These are phyloP conservation scores for Fusarium sp. DNA, from an alignment of 2,329 filamentous ascomycete genomes.

Conservation along the genomic window DNA sequence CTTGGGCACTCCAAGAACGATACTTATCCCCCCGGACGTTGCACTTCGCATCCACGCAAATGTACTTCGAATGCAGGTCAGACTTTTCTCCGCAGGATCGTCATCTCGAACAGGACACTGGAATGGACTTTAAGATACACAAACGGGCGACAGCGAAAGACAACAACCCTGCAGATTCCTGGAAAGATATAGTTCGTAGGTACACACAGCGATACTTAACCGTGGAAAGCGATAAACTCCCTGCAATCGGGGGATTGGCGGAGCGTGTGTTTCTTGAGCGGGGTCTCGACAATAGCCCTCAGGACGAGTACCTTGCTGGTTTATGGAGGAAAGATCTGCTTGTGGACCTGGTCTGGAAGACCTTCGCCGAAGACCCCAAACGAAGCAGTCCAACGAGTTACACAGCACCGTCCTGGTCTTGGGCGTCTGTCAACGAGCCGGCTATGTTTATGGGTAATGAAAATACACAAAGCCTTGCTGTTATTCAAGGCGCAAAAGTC, in stretches of 20 bases:
- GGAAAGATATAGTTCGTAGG: accelerated
- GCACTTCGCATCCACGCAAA: not conserved
- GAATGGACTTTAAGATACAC: not conserved
- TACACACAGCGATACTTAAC: not conserved
- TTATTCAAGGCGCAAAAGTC: not conserved
- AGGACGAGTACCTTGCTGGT: not conserved
- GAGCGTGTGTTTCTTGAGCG: not conserved
- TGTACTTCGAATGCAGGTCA: not conserved
- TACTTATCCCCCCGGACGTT: not conserved
- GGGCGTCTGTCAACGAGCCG: not conserved
- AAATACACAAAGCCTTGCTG: not conserved
- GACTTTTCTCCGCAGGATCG: not conserved
- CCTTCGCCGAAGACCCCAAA: accelerated
- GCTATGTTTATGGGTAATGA: accelerated
- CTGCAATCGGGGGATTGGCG: not conserved
- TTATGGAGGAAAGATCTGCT: not conserved
- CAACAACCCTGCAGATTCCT: accelerated
- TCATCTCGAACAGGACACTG: accelerated
- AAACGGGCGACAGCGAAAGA: not conserved
- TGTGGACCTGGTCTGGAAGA: not conserved
- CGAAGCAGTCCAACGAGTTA: not conserved
- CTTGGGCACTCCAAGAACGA: not conserved
- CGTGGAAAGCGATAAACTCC: not conserved
- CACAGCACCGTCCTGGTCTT: not conserved
- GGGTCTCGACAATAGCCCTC: accelerated